Evolutionary conservation across 331 rosid species (phyloP), one percentile per base, ranked within the genome.

Genomic region (Telfairia occidentalis): DNA sequence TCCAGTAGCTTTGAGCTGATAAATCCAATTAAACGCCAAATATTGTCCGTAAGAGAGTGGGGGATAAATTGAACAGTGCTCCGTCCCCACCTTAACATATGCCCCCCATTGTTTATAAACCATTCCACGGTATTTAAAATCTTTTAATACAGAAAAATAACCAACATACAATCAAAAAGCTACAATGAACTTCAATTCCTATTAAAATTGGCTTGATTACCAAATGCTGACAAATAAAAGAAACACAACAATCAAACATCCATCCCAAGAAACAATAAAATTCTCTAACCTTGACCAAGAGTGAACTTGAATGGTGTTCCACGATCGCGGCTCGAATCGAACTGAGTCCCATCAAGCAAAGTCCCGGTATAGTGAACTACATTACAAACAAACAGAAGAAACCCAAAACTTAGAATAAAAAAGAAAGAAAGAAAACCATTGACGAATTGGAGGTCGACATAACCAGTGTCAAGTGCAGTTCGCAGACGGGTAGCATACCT

Each of bases 351-450:
- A 65, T 94, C 97, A 29, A 89, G 88, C 83, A 94, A 61, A 30
- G 97, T 94, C n/a, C 97, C 98, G 6, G 96, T 91, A 54, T 94
- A 94, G 75, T 91, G 98, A 80, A 94, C 98, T 93, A 74, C 24
- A 35, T 50, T 66, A 8, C 13, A 57, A 79, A 21, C 30, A 67
- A 35, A 57, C 64, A 30, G 52, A 19, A 70, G 28, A 49, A n/a
- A 67, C 9, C 26, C 26, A 26, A 75, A 73, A 42, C n/a, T n/a
- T 21, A 54, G 64, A 66, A 24, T 50, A 45, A 19, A 35, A 66
- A 29, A 19, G 2, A 6, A n/a, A 43, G 0, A 18, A 7, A 61
- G 30, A 30, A 60, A 0, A 5, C 55, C 34, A 40, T 4, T 11
- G 11, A 7, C 5, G 37, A 5, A 43, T n/a, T 74, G 1, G 19